Base-by-base conservation (phyloP, 78 protist species). In the Acrasis kona region DNA sequence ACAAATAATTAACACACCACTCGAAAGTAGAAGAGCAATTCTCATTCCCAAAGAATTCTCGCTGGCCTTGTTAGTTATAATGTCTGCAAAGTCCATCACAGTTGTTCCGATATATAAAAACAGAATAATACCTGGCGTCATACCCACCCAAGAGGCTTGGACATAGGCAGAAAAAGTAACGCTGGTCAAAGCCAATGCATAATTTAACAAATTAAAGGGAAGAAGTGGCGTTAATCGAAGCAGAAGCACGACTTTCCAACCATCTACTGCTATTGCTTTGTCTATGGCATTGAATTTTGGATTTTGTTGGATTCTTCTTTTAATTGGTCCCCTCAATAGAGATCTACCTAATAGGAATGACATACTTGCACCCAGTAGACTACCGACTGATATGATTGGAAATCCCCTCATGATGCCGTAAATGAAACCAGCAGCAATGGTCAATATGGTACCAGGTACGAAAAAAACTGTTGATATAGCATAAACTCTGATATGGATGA, bases 401-500 rank as follows among this genome's bases (percentile, higher is more conserved):
- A 67, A 29, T 12, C 71, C 71, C 64, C 12, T 12, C 19, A 12
- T 29, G 19, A 42, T 19, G 12, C n/a, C 34, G 68, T 12, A 67
- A 12, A 67, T 12, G 19, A 67, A 12, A 29, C 71, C 71, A 12
- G 71, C 71, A 12, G 64, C 71, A 29, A 67, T 29, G n/a, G 71
- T 67, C 34, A 67, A 12, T 29, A 67, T 67, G 68, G 34, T 29
- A n/a, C 71, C 71, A n/a, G 71, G 71, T 29, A 67, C n/a, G 71
- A 67, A 67, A 12, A 67, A 12, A 12, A 67, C 71, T 12, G 71
- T 67, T 19, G 71, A 19, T n/a, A 67, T 12, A 29, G 19, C 19
- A 12, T 67, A 67, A 12, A 67, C 19, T 12, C 19, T 12, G 61
- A 42, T 42, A 12, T 42, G 61, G n/a, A n/a, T n/a, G n/a, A n/a